phyloP scores from a whole-genome alignment of 2,329 filamentous ascomycete genomes.

The Fusarium dlaminii region DNA sequence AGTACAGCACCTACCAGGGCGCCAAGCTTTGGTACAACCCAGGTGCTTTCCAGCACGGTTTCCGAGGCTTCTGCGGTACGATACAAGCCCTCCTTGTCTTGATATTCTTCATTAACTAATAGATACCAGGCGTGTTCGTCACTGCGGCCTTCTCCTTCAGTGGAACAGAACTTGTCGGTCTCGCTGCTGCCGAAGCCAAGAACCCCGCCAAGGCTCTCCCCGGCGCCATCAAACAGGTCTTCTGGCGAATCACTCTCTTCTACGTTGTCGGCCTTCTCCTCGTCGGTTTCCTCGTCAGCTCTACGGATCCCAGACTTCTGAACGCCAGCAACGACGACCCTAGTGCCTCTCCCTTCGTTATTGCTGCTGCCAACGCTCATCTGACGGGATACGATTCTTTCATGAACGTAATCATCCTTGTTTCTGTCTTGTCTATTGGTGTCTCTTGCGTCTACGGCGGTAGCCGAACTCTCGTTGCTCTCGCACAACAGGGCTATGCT shows the following conservation, averaged over 20 bases:
- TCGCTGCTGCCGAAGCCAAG: constrained; percentile 75
- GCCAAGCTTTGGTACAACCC: constrained; percentile 60
- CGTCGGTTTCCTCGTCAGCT: constrained; percentile 60
- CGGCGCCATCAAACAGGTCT: constrained; percentile 83
- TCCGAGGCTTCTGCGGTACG: constrained; percentile 77
- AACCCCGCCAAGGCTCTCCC: constrained; percentile 80
- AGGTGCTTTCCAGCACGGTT: constrained; percentile 74
- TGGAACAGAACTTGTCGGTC: constrained; percentile 78
- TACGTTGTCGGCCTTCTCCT: constrained; percentile 64
- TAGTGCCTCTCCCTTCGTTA: constrained; percentile 63
- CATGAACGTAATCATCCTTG: constrained; percentile 68
- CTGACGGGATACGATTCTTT: constrained; percentile 63
- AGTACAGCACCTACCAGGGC: constrained; percentile 59
- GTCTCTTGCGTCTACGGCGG: constrained; percentile 69
- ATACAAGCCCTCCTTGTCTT: rapidly evolving
- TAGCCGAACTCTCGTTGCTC: constrained; percentile 66
- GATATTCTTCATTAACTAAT: background rate
- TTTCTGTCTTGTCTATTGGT: constrained; percentile 67
- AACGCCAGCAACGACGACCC: constrained; percentile 54
- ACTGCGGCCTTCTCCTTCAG: constrained; percentile 79
- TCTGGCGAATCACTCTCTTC: constrained; percentile 66
- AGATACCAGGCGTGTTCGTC: constrained; percentile 52
- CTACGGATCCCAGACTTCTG: constrained; percentile 58
- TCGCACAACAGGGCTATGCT: constrained; percentile 68
- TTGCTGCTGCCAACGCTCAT: constrained; percentile 64